These are phyloP conservation scores for Verticillium albo-atrum DNA, from an alignment of 2,329 filamentous ascomycete species.

Conservation along the genomic window DNA sequence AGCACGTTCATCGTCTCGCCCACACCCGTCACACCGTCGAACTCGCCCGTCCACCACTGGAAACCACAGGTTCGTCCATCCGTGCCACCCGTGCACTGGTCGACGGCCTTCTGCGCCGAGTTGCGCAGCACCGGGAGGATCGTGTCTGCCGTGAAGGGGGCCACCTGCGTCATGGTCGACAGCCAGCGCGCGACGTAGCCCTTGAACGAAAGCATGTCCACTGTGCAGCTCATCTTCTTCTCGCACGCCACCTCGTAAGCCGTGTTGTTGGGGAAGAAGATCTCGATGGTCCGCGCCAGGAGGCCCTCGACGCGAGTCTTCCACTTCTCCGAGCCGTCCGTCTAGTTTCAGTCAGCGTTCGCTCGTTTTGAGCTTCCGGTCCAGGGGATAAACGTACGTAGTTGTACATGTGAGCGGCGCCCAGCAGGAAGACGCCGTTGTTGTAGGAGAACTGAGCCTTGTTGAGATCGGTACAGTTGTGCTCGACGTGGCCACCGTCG, in stretches of 20 bases:
- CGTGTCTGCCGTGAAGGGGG: slow-evolving; percentile 45
- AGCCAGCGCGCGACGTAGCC: slow-evolving; percentile 56
- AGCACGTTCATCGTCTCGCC: slow-evolving; percentile 57
- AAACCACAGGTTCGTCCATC: slow-evolving; percentile 48
- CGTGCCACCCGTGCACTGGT: slow-evolving; percentile 48
- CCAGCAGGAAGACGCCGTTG: slow-evolving; percentile 52
- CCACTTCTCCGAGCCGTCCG: slow-evolving; percentile 47
- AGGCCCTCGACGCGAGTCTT: slow-evolving; percentile 38
- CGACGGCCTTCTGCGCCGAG: slow-evolving; percentile 49
- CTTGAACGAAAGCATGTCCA: slow-evolving; percentile 62
- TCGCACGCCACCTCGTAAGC: slow-evolving; percentile 62
- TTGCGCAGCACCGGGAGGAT: slow-evolving; percentile 47
- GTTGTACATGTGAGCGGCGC: slow-evolving; percentile 63
- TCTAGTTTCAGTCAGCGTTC: slow-evolving; percentile 23
- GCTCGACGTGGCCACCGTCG: slow-evolving; percentile 49
- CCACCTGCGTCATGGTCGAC: slow-evolving; percentile 46
- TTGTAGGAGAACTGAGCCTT: slow-evolving; percentile 58
- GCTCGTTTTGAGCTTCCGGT: not conserved
- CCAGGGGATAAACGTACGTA: slow-evolving; percentile 28
- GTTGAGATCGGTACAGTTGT: slow-evolving; percentile 52
- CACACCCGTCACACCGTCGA: slow-evolving; percentile 50
- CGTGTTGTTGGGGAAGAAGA: slow-evolving; percentile 52
- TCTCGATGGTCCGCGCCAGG: slow-evolving; percentile 28
- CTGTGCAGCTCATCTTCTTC: slow-evolving; percentile 47
- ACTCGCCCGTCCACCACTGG: slow-evolving; percentile 45